Base-by-base conservation (phyloP, 2,329 filamentous ascomycete genomes). In the Colletotrichum sp. region DNA sequence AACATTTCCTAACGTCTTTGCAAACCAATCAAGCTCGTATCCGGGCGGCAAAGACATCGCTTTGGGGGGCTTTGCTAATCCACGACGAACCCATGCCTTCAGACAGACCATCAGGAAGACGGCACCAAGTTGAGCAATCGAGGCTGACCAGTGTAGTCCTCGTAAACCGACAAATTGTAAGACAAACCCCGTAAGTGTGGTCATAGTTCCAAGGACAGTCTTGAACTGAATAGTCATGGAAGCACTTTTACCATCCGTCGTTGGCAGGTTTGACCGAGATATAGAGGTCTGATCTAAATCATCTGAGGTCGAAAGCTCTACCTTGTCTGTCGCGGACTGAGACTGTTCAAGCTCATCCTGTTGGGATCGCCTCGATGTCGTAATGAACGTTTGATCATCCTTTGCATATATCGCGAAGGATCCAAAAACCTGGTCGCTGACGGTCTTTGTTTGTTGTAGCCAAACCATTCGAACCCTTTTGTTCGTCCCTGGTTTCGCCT, bases 11-110 rank as follows among this genome's bases (percentile, higher is more conserved):
- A 57, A 26, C 0, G 69, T 57, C 8, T 18, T 67, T 9, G 49
- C 62, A 3, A 72, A 44, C 69, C 69, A 67, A 5, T 72, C 69
- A 5, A 72, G 24, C n/a, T 72, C 69, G 6, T 52, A 72, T 4
- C 69, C 49, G 4, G 44, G 1, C 2, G 24, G 6, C 16, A 71
- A 24, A 9, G 4, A 15, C 1, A 7, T 4, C 5, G 15, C 34
- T 8, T 4, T 1, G 0, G 62, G 69, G 0, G 44, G 32, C 2
- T 2, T 32, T 3, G 30, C 62, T 0, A 66, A 24, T 8, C 62
- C 62, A 18, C 69, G 62, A 0, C 69, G 62, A 1, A 66, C 44
- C 44, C 28, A 66, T 1, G 69, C 24, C 2, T 28, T 66, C 2
- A 71, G 4, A 3, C 60, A 24, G 0, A 30, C 13, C 69, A 71